Conservation (phyloP, 441 rosid species). For the Mallotus japonicus region DNA sequence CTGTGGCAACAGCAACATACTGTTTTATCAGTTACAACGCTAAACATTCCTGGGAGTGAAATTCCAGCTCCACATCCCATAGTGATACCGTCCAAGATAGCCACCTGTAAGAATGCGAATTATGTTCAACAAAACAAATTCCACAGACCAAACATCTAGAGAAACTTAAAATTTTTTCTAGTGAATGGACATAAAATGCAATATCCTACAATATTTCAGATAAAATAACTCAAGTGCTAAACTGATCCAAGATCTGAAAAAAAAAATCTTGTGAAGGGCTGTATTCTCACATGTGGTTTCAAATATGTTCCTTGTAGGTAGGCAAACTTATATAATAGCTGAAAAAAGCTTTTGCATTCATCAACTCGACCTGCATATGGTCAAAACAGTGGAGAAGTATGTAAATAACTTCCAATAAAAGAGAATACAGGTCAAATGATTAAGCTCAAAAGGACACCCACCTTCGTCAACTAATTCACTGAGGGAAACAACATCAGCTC, state of each 20-base stretch:
- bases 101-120: constrained; percentile 49
- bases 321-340: constrained; percentile 64
- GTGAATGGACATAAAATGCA: not conserved
- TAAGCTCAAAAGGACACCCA: constrained; percentile 18
- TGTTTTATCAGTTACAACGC: constrained; percentile 81
- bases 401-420: constrained; percentile 17
- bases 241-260: constrained; percentile 18
- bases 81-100: constrained; percentile 79
- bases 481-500: constrained; percentile 70
- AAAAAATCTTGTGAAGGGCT: constrained; percentile 17
- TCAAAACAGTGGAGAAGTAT: constrained; percentile 13
- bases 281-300: constrained; percentile 82
- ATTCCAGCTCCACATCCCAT: constrained; percentile 94
- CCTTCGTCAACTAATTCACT: constrained; percentile 62
- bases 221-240: not conserved
- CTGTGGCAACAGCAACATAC: constrained; percentile 48
- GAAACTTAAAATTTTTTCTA: not conserved
- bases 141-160: not conserved
- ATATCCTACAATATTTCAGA: constrained; percentile 8
- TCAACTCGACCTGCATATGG: constrained; percentile 61
- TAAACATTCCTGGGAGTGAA: constrained; percentile 84
- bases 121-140: not conserved
- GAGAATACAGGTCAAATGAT: not conserved
- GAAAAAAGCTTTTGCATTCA: constrained; percentile 64
- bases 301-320: constrained; percentile 89